Conservation (phyloP, 805 yeast genomes). For the Torulaspora quercuum region DNA sequence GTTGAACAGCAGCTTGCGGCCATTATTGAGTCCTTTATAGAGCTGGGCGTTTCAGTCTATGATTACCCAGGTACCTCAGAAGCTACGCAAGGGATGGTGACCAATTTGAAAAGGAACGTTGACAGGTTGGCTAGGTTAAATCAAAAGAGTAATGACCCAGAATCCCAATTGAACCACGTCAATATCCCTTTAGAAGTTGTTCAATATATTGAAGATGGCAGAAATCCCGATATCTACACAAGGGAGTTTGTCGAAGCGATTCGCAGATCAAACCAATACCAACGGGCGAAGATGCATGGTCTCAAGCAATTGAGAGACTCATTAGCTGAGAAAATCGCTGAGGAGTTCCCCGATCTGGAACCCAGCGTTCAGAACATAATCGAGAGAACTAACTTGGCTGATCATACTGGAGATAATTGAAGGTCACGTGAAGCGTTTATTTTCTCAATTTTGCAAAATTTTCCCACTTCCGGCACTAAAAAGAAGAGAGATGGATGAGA, state of each 20-base stretch:
- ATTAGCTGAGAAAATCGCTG: conserved; percentile 63
- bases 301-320: conserved; percentile 58
- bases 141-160: conserved; percentile 34
- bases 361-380: conserved; percentile 56
- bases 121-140: conserved; percentile 39
- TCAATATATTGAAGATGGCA: conserved; percentile 89
- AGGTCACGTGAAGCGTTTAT: conserved; percentile 7
- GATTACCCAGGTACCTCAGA: conserved; percentile 89
- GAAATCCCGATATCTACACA: conserved; percentile 96
- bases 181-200: conserved; percentile 80
- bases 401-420: no score
- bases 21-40: conserved; percentile 75
- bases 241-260: conserved; percentile 94
- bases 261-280: conserved; percentile 81
- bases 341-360: conserved; percentile 75
- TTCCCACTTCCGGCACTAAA: no score
- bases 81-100: conserved; percentile 54
- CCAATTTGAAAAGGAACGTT: conserved; percentile 42
- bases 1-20: conserved; percentile 42
- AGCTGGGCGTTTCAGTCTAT: conserved; percentile 86
- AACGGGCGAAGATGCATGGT: conserved; percentile 80
- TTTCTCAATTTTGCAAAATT: no score
- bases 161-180: conserved; percentile 37
- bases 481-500: no score
- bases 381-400: conserved; percentile 32